Percentiles rank a stretch among this genome's conserved stretches.
phyloP scores from a whole-genome alignment of 257 asterid species.

The Nemophila menziesii region DNA sequence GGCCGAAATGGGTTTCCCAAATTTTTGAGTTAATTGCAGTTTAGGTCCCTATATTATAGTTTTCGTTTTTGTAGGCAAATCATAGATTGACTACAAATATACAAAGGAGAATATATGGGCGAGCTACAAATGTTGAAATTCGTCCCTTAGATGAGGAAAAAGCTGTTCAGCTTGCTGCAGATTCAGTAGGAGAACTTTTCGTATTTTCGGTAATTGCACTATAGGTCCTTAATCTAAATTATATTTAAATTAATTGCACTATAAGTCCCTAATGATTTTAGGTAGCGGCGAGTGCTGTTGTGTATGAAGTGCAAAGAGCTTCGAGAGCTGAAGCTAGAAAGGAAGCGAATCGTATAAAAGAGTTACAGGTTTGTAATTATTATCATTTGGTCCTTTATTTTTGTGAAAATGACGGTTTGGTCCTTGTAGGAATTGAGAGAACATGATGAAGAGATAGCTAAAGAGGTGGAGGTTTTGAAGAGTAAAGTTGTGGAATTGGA shows the following conservation, averaged over 20 bases:
- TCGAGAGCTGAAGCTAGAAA: constrained; percentile 82
- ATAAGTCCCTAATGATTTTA: constrained; percentile 12
- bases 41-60: background rate
- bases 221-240: background rate
- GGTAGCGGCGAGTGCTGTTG: constrained; percentile 70
- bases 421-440: constrained; percentile 34
- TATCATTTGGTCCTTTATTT: background rate
- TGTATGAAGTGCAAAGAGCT: constrained; percentile 74
- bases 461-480: constrained; percentile 51
- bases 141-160: constrained; percentile 84
- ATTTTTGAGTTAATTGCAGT: background rate
- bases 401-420: background rate
- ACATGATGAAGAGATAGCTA: constrained; percentile 46
- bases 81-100: constrained; percentile 60
- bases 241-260: constrained; percentile 1
- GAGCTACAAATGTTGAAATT: constrained; percentile 57
- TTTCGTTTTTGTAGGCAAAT: constrained; percentile 42
- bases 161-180: constrained; percentile 91
- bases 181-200: constrained; percentile 71
- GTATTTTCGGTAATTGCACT: constrained; percentile 45
- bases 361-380: constrained; percentile 40
- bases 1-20: background rate
- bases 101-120: constrained; percentile 83
- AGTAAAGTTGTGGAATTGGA: constrained; percentile 35
- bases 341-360: constrained; percentile 57